These are phyloP conservation scores for Amanita inopinata DNA, from an alignment of 768 basidiomycete genomes.

Conservation along the genomic window DNA sequence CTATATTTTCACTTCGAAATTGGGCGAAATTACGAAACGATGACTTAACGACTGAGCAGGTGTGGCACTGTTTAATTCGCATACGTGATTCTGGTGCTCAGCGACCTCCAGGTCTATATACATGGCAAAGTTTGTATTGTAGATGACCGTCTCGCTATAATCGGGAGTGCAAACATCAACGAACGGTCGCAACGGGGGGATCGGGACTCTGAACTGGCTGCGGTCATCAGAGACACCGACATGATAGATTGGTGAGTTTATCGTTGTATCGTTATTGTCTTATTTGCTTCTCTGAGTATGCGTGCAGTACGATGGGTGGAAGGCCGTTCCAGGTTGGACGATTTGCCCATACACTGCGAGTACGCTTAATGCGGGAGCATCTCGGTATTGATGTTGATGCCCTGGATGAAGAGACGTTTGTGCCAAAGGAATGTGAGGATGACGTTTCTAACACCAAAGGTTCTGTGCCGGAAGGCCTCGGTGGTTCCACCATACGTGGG, in stretches of 20 bases:
- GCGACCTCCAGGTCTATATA: constrained; percentile 62
- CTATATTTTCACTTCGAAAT: constrained; percentile 82
- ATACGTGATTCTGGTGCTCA: not conserved
- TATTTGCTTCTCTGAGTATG: not conserved
- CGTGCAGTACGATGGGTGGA: constrained; percentile 80
- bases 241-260: constrained; percentile 78
- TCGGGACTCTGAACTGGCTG: constrained; percentile 91
- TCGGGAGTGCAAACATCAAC: constrained; percentile 96
- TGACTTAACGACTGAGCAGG: constrained; percentile 81
- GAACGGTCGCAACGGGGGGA: constrained; percentile 94
- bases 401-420: constrained; percentile 66
- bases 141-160: constrained; percentile 90
- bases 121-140: constrained; percentile 86
- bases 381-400: constrained; percentile 91
- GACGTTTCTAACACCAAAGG: constrained; percentile 34
- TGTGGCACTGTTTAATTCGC: constrained; percentile 18
- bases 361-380: constrained; percentile 95
- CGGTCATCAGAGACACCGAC: constrained; percentile 92
- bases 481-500: constrained; percentile 24
- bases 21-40: constrained; percentile 90
- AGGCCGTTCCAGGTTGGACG: constrained; percentile 92
- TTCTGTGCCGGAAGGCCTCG: constrained; percentile 24
- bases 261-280: not conserved
- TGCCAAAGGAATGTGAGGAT: constrained; percentile 32
- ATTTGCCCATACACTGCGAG: constrained; percentile 88